Base-by-base conservation (phyloP, 306 rosid species). In the Trifolium dubium region DNA sequence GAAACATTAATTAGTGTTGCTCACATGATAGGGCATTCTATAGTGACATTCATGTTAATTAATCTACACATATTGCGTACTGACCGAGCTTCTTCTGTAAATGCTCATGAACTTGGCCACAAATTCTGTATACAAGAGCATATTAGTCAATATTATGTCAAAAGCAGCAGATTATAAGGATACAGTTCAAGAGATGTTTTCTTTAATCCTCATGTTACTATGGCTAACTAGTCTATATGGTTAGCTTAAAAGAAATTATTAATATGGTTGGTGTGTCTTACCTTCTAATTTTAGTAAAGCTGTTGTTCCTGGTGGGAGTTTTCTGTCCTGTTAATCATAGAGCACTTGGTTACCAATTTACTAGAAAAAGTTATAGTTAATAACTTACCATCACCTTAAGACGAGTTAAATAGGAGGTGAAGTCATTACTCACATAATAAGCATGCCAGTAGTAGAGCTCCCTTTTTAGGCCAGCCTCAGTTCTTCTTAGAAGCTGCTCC, bases 211-310 rank as follows among this genome's bases (percentile, higher is more conserved):
- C 18, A 13, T 46, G 58, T 77, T 69, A 49, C 28, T 60, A 39
- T 69, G 61, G 28, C 64, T 60, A 61, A 19, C 13, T 6, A 55
- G n/a, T 76, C 62, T 60, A 35, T 35, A 60, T 43, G 50, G 40
- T 17, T 67, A 59, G 64, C 4, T 47, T 63, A 54, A 74, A 23
- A 41, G 19, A 6, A 41, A 23, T 19, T 23, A 23, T 19, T 23
- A 1, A 8, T 31, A 34, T 62, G 63, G 46, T 80, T 46, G 18
- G 30, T 60, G 17, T 29, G 18, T 34, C 28, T 73, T 75, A 89
- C 98, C 97, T 88, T 93, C 97, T 77, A 93, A 69, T 82, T 93
- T 93, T 46, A 90, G 88, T 67, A 89, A 72, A 67, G 98, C 94
- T 46, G 87, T 86, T 53, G 90, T 84, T 85, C 97, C 97, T 58